Conservation (phyloP, 495 filamentous ascomycete species). For the Bathelium albidoporum region DNA sequence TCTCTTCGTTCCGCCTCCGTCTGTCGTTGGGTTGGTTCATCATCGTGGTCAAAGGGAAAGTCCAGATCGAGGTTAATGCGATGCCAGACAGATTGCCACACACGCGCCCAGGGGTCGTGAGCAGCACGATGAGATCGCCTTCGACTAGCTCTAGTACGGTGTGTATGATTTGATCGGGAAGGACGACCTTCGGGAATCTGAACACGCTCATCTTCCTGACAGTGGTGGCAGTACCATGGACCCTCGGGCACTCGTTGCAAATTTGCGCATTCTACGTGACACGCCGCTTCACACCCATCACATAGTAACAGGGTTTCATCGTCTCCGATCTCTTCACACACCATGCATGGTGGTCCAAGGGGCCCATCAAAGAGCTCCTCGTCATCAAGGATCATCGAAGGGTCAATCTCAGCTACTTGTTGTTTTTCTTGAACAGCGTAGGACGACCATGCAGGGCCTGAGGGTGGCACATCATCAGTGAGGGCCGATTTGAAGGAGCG, state of each 20-base stretch:
- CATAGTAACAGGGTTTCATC: conserved; percentile 77
- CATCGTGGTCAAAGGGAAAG: conserved; percentile 76
- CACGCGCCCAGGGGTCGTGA: conserved; percentile 46
- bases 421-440: conserved; percentile 81
- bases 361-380: conserved; percentile 54
- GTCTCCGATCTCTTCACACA: conserved; percentile 65
- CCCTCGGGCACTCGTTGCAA: conserved; percentile 62
- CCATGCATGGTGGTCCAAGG: conserved; percentile 58
- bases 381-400: conserved; percentile 63
- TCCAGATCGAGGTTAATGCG: conserved; percentile 71
- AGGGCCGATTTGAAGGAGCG: background rate
- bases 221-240: conserved; percentile 31
- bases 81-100: conserved; percentile 58
- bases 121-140: conserved; percentile 17
- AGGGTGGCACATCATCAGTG: conserved; percentile 4
- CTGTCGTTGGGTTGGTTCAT: conserved; percentile 47
- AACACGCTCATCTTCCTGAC: conserved; percentile 31
- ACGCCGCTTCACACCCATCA: conserved; percentile 73
- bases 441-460: conserved; percentile 65
- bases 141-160: conserved; percentile 15
- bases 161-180: background rate
- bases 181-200: conserved; percentile 41
- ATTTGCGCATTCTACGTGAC: conserved; percentile 81
- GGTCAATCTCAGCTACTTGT: conserved; percentile 81
- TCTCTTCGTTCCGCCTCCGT: conserved; percentile 49